phyloP scores from a whole-genome alignment of 257 asterid genomes.

The Penstemon davidsonii region DNA sequence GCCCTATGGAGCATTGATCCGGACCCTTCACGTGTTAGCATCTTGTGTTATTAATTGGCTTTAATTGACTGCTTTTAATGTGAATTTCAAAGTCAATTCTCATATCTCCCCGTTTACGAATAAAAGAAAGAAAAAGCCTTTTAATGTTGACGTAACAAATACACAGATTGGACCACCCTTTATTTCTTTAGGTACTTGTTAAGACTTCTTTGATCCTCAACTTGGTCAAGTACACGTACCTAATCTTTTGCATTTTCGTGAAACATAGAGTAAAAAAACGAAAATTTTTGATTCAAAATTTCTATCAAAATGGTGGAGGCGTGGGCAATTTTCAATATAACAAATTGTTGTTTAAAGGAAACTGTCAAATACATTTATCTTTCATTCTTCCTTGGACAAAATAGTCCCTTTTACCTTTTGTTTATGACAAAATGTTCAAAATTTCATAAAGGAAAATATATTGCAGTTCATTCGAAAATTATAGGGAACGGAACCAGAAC shows the following conservation, averaged over 20 bases:
- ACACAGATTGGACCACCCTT: slow-evolving; percentile 28
- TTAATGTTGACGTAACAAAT: neutral
- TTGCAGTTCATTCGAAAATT: no score
- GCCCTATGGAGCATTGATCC: neutral
- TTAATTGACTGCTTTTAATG: slow-evolving; percentile 40
- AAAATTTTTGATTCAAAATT: no score
- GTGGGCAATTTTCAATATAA: no score
- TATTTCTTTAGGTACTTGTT: neutral
- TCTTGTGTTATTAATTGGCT: slow-evolving; percentile 28
- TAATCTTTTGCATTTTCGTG: neutral
- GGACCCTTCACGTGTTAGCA: slow-evolving; percentile 35
- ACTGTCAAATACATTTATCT: no score
- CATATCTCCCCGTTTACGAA: slow-evolving; percentile 13
- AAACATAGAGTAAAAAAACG: neutral
- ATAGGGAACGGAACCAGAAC: neutral
- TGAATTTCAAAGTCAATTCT: slow-evolving; percentile 38
- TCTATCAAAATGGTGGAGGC: no score
- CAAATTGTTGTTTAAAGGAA: no score
- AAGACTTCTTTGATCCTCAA: neutral
- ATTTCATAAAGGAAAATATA: no score
- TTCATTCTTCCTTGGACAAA: no score
- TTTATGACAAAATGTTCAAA: neutral
- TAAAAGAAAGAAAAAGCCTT: neutral
- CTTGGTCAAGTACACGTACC: slow-evolving; percentile 3
- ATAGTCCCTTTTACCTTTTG: neutral